These are phyloP conservation scores for Chiua sp. DNA, from an alignment of 1,284 basidiomycete species.

Conservation along the genomic window DNA sequence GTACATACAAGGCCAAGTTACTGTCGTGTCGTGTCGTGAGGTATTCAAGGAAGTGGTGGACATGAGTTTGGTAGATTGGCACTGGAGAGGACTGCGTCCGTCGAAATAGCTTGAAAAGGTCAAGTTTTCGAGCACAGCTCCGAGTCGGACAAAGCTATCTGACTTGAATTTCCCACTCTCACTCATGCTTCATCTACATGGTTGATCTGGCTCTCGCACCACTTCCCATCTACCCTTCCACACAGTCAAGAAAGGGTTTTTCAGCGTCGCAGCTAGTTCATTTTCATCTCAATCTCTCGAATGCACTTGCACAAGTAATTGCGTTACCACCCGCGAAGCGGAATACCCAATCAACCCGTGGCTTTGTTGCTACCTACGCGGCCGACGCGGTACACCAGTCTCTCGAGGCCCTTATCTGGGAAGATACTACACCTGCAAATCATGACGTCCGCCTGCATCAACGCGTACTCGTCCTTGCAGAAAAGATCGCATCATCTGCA, in stretches of 20 bases:
- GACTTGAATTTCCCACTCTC: no score
- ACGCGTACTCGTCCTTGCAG: slow-evolving; percentile 59
- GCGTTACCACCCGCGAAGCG: slow-evolving; percentile 52
- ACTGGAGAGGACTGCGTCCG: no score
- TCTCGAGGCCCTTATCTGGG: slow-evolving; percentile 66
- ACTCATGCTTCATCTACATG: no score
- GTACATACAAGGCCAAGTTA: no score
- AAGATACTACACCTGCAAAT: slow-evolving; percentile 31
- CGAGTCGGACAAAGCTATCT: no score
- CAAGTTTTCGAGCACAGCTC: no score
- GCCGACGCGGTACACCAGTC: slow-evolving; percentile 55
- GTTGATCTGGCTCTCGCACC: no score
- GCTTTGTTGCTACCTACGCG: slow-evolving; percentile 64
- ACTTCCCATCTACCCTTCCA: slow-evolving; percentile 60
- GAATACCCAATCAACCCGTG: slow-evolving; percentile 47
- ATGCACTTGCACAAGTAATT: slow-evolving; percentile 51
- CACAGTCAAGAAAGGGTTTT: slow-evolving; percentile 51
- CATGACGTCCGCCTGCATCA: slow-evolving; percentile 54
- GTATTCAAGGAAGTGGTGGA: no score
- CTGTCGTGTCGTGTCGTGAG: no score
- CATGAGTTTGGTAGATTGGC: no score
- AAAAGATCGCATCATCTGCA: slow-evolving; percentile 48
- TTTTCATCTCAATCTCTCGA: slow-evolving; percentile 53
- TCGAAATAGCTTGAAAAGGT: no score
- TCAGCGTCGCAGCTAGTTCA: slow-evolving; percentile 51